phyloP scores from a whole-genome alignment of 495 filamentous ascomycete species.

The Melanomma pulvis-pyrius region DNA sequence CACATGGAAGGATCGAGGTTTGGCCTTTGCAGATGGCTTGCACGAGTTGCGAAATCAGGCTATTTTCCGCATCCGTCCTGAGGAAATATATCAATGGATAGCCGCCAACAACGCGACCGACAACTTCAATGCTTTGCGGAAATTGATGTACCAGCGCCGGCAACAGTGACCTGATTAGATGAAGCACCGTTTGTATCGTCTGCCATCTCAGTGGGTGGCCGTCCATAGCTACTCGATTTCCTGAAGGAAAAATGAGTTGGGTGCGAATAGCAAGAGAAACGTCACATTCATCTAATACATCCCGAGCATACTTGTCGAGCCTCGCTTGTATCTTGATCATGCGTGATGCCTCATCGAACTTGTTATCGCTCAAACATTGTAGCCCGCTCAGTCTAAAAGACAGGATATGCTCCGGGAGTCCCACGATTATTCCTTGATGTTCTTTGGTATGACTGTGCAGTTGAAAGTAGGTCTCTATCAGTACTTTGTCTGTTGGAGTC shows the following conservation, averaged over 20 bases:
- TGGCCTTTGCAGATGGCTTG: constrained; percentile 42
- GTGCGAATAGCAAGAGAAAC: constrained; percentile 52
- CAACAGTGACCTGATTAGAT: constrained; percentile 46
- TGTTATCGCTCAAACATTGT: constrained; percentile 50
- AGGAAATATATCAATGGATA: constrained; percentile 53
- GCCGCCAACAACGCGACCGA: constrained; percentile 36
- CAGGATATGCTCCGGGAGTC: constrained; percentile 55
- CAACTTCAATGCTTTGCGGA: constrained; percentile 52
- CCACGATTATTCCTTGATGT: constrained; percentile 50
- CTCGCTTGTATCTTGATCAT: constrained; percentile 55
- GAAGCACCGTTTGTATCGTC: constrained; percentile 49
- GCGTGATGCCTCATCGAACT: constrained; percentile 44
- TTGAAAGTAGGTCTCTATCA: constrained; percentile 44
- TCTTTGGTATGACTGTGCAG: constrained; percentile 37
- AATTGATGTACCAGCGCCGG: constrained; percentile 42
- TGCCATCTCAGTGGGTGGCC: constrained; percentile 56
- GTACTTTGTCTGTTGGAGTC: constrained; percentile 41
- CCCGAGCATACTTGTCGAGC: constrained; percentile 51
- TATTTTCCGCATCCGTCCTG: constrained; percentile 44
- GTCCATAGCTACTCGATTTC: constrained; percentile 53
- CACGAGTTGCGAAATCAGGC: constrained; percentile 41
- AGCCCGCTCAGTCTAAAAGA: constrained; percentile 57
- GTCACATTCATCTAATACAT: constrained; percentile 63
- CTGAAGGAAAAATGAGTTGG: constrained; percentile 53
- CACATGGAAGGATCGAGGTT: constrained; percentile 38